Evolutionary conservation across 202 grass and related monocot genomes (phyloP).

Genomic region (Elaeis oleifera): DNA sequence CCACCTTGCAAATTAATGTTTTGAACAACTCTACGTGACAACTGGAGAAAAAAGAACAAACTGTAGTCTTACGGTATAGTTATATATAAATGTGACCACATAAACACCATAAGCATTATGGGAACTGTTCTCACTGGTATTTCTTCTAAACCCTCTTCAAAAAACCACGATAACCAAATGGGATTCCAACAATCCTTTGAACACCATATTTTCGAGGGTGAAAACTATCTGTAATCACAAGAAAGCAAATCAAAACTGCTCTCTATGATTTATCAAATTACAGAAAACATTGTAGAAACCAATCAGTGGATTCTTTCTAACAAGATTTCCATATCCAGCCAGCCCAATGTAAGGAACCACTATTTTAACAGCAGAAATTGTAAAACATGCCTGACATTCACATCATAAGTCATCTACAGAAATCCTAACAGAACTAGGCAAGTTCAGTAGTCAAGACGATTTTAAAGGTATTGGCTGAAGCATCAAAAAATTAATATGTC

Average conservation of each 20-base stretch:
- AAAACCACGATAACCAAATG: conserved; percentile 88
- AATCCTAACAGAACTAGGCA: too few species aligned
- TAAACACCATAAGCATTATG: neutral
- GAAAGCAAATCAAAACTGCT: neutral
- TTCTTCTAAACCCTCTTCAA: conserved; percentile 80
- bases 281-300: too few species aligned
- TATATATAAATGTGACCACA: neutral
- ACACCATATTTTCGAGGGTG: conserved; percentile 86
- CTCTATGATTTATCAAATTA: too few species aligned
- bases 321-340: too few species aligned
- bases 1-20: conserved; percentile 95
- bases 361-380: too few species aligned
- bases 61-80: neutral
- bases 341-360: too few species aligned
- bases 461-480: too few species aligned
- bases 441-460: too few species aligned
- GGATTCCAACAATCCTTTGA: conserved; percentile 89
- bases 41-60: conserved; percentile 32
- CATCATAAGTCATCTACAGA: too few species aligned
- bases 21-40: conserved; percentile 75
- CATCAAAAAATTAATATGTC: too few species aligned
- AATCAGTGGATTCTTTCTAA: too few species aligned
- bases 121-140: conserved; percentile 51
- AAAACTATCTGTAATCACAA: conserved; percentile 76
- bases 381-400: too few species aligned